These are phyloP conservation scores for Arthrobotrys entomopaga DNA, from an alignment of 2,329 filamentous ascomycete genomes.

Conservation along the genomic window DNA sequence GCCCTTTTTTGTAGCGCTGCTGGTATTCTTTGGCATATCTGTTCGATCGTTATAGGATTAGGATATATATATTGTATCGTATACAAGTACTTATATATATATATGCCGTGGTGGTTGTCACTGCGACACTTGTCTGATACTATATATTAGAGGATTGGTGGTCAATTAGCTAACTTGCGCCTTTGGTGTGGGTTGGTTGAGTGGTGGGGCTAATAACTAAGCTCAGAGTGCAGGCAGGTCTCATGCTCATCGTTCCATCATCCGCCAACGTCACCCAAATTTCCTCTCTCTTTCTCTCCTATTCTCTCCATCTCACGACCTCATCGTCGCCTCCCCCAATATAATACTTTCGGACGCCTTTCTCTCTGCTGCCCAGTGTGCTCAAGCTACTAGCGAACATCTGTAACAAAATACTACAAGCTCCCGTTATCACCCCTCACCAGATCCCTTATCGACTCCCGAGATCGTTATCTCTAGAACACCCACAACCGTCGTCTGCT, in stretches of 20 bases:
- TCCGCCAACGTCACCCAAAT: constrained; percentile 54
- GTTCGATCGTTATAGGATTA: background rate
- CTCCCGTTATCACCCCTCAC: background rate
- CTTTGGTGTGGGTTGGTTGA: constrained; percentile 13
- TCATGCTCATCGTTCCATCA: constrained; percentile 53
- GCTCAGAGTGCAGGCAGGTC: constrained; percentile 2
- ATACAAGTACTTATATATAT: background rate
- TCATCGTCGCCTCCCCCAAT: background rate
- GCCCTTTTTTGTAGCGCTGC: constrained; percentile 26
- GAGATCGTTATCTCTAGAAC: background rate
- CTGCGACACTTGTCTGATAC: background rate
- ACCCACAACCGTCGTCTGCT: constrained; percentile 2
- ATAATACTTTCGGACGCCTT: constrained; percentile 3
- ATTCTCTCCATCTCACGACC: background rate
- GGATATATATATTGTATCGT: constrained; percentile 6
- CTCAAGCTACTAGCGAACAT: constrained; percentile 1
- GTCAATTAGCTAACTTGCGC: background rate
- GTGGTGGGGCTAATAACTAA: too few relatives aligned
- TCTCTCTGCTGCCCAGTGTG: background rate
- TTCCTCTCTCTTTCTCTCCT: constrained; percentile 12
- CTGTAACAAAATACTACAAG: constrained; percentile 5
- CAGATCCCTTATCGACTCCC: constrained; percentile 9
- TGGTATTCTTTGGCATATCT: constrained; percentile 32
- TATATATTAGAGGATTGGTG: background rate
- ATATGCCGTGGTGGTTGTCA: background rate